Evolutionary conservation across 352 stramenopile genomes (phyloP), one percentile per base, ranked within the genome.

Genomic region (Globisporangium iwayamae): DNA sequence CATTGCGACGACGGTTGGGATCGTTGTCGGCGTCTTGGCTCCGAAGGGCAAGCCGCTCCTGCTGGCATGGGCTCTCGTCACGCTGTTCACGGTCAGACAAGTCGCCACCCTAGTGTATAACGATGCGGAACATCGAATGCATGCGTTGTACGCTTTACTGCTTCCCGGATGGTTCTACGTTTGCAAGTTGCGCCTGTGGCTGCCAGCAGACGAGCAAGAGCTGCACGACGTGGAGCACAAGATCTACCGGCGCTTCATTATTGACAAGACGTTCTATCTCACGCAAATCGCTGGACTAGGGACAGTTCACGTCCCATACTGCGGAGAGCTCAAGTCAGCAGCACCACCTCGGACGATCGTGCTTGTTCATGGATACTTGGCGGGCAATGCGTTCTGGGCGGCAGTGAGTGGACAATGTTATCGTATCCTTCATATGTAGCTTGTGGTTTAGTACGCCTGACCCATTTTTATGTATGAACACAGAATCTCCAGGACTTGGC

Each of bases 321-420:
- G 14, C 7, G 39, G 56, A 39, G 45, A 62, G 56, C 9, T 41
- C 18, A 62, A 20, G 25, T 25, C 14, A 13, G 8, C 28, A n/a
- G 14, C 28, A 10, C 8, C 43, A 6, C 56, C 56, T 25, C 38
- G 45, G 14, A 51, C 56, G 56, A 34, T 74, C 28, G 68, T 71
- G 28, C 30, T 74, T 4, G n/a, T 74, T 9, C 68, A 74, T 54
- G 68, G 64, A 14, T 74, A 62, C 45, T 51, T 65, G 16, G 64
- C 43, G 41, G 68, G 68, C 43, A 74, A 74, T 41, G 68, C 63
- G 18, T 71, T 74, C 14, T 74, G 68, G 68, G 68, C 68, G n/a
- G 41, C 64, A 22, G 67, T 73, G 56, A 20, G 64, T 59, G 43
- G 18, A 43, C 22, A 41, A 1, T 38, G 0, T 10, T 36, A 2